Base-by-base conservation (phyloP, 2,329 filamentous ascomycete species). In the Shiraia sp. region DNA sequence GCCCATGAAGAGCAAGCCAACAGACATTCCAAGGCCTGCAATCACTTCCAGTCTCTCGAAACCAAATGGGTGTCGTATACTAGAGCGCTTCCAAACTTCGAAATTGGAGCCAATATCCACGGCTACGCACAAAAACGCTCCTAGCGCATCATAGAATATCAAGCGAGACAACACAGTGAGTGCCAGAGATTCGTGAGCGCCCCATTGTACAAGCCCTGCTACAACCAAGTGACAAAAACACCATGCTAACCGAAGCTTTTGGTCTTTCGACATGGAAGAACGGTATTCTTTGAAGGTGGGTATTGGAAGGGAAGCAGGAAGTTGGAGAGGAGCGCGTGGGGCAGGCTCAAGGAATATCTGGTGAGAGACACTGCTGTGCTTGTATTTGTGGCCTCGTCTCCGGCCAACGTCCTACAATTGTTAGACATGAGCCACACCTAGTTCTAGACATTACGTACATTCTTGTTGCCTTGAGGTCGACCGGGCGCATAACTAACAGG, bases 81-180 rank as follows among this genome's bases (percentile, higher is more conserved):
- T 95, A 56, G 88, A 92, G 32, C 92, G 82, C 52, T 90, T 89
- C 93, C 93, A 99, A 28, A 97, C 91, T 66, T 99, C 93, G 60
- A 99, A 99, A 68, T 99, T 99, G 36, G 88, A 85, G 33, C 96
- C 81, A 1, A 97, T 88, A 63, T 99, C 93, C 32, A 97, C 92
- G 10, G 83, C 85, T 3, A 96, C 90, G 67, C 92, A 97, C 4
- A 97, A 82, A 33, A 91, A 85, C 4, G 93, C 93, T 24, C 90
- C 93, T 2, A 95, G 82, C 7, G 93, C 92, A 66, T 99, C 93
- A 68, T 96, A 99, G 69, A 97, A 88, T 45, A 97, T 86, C 32
- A 99, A 77, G 61, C 96, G 91, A 8, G 90, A 96, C 13, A 99
- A 76, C 0, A 92, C 92, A 6, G 91, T 96, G 73, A 96, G 87